Conservation (phyloP, 2,329 filamentous ascomycete genomes). For the Lasiodiplodia theobromae region DNA sequence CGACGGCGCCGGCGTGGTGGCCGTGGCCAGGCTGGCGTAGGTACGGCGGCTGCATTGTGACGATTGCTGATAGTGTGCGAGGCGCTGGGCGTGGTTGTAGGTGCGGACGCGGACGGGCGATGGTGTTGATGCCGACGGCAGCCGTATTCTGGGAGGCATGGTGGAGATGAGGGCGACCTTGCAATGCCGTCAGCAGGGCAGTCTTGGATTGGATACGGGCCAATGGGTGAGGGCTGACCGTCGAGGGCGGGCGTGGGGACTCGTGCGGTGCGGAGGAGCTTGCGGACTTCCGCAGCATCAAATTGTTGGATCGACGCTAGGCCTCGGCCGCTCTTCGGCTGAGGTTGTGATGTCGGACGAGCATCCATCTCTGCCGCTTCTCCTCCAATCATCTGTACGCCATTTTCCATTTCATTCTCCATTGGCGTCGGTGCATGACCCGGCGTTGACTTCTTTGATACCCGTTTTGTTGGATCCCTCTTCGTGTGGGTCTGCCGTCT, state of each 20-base stretch:
- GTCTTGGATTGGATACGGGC: neutral
- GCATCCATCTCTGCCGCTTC: neutral
- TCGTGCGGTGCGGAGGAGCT: constrained; percentile 6
- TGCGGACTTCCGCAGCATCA: constrained; percentile 29
- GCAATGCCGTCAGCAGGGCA: neutral
- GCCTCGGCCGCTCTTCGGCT: constrained; percentile 23
- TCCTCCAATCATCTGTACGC: constrained; percentile 5
- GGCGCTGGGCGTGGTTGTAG: constrained; percentile 34
- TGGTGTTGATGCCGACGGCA: constrained; percentile 37
- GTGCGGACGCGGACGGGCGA: constrained; percentile 35
- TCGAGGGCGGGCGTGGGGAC: neutral
- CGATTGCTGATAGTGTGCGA: constrained; percentile 9
- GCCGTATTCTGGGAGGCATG: constrained; percentile 49
- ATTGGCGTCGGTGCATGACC: neutral
- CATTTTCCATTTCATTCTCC: neutral
- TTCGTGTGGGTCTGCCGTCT: neutral
- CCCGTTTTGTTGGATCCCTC: neutral
- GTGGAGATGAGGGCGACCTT: constrained; percentile 28
- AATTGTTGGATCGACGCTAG: constrained; percentile 27
- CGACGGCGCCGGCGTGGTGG: constrained; percentile 61
- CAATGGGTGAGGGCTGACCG: constrained; percentile 2
- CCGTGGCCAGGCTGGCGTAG: constrained; percentile 59
- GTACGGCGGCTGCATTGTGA: constrained; percentile 37
- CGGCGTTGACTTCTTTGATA: neutral
- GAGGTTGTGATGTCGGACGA: neutral